phyloP scores from a whole-genome alignment of 148 eudicot genomes.

The Vaccinium darrowii region DNA sequence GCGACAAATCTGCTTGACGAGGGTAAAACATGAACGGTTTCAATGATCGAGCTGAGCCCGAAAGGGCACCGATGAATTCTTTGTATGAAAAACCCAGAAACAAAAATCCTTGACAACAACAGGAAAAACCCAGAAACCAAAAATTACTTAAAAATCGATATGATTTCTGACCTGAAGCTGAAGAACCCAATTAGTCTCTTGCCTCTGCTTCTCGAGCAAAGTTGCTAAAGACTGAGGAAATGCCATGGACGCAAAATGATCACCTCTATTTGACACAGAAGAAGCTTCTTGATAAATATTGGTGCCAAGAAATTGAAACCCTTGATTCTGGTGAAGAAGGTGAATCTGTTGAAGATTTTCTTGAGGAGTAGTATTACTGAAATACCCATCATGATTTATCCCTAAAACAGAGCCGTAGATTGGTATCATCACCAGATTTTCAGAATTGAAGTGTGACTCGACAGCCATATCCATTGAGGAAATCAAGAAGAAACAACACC shows the following conservation, averaged over 20 bases:
- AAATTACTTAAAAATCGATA: neutral
- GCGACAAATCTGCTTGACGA: neutral
- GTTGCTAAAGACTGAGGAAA: conserved; percentile 27
- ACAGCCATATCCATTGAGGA: conserved; percentile 24
- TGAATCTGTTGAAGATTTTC: neutral
- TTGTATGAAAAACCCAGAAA: neutral
- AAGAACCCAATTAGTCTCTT: conserved; percentile 44
- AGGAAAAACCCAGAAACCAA: neutral
- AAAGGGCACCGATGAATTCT: neutral
- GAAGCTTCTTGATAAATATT: neutral
- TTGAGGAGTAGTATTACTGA: neutral
- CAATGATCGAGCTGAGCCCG: neutral
- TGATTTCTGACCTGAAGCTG: conserved; percentile 44
- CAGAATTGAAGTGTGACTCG: conserved; percentile 30
- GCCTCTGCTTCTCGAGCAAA: conserved; percentile 43
- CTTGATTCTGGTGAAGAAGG: conserved; percentile 7
- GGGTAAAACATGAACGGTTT: neutral
- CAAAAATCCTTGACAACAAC: neutral
- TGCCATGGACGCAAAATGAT: conserved; percentile 13
- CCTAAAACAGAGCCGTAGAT: conserved; percentile 22
- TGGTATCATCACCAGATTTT: conserved; percentile 16
- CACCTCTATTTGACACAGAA: conserved; percentile 7
- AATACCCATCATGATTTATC: conserved; percentile 16
- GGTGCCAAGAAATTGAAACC: conserved; percentile 13
- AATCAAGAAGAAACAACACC: neutral